These are phyloP conservation scores for Fusarium brachygibbosum DNA, from an alignment of 2,329 filamentous ascomycete genomes.

Conservation along the genomic window DNA sequence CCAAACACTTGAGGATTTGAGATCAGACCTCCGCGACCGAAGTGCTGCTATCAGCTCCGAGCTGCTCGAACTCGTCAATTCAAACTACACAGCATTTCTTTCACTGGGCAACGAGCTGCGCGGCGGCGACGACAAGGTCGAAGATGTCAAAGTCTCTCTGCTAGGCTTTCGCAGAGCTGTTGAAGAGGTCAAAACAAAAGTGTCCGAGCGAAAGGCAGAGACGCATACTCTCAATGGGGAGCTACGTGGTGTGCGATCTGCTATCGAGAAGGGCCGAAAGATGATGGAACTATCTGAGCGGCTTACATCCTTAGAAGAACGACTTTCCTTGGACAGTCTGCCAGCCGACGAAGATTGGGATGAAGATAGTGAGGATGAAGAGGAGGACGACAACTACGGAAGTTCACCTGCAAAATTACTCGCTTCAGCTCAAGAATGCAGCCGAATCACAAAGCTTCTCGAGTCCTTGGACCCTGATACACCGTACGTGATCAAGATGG, in stretches of 20 bases:
- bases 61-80: constrained; percentile 93
- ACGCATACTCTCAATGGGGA: constrained; percentile 74
- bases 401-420: constrained; percentile 64
- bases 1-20: constrained; percentile 94
- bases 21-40: constrained; percentile 85
- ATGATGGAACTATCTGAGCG: constrained; percentile 77
- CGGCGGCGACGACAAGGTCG: constrained; percentile 91
- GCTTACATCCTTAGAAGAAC: constrained; percentile 72
- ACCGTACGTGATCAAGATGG: constrained; percentile 65
- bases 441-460: constrained; percentile 58
- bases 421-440: constrained; percentile 62
- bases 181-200: constrained; percentile 76
- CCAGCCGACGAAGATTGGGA: constrained; percentile 50
- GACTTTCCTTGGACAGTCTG: constrained; percentile 67
- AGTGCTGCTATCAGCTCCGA: constrained; percentile 85
- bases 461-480: constrained; percentile 61
- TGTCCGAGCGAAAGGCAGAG: constrained; percentile 74
- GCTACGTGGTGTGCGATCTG: constrained; percentile 71
- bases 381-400: constrained; percentile 56
- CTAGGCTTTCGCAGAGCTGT: constrained; percentile 88
- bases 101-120: constrained; percentile 83
- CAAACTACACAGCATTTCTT: constrained; percentile 93
- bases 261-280: constrained; percentile 72
- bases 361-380: constrained; percentile 59
- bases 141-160: constrained; percentile 88